Evolutionary conservation across 2,329 filamentous ascomycete genomes (phyloP).

Genomic region (Truncatella angustata): DNA sequence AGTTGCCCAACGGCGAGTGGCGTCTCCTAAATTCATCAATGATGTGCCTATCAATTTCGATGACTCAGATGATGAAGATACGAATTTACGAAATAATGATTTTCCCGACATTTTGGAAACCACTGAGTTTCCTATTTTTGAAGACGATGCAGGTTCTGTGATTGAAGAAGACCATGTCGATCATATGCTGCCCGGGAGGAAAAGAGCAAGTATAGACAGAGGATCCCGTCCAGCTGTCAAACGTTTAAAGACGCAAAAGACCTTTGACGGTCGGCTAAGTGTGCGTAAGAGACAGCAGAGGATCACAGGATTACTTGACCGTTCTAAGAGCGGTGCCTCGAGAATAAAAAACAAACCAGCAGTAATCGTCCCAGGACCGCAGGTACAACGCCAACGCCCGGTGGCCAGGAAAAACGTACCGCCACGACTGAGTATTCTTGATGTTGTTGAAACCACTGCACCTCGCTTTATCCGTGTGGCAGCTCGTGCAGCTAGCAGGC

Average conservation of each 20-base stretch:
- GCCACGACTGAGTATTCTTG: slow-evolving; percentile 59
- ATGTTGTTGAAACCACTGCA: slow-evolving; percentile 51
- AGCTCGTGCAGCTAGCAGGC: slow-evolving; percentile 52
- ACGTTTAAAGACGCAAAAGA: slow-evolving; percentile 30
- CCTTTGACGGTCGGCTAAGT: slow-evolving; percentile 25
- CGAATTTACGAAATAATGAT: slow-evolving; percentile 20
- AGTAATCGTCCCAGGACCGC: slow-evolving; percentile 2
- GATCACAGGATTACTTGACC: slow-evolving; percentile 25
- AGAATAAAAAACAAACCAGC: slow-evolving; percentile 1
- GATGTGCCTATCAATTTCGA: slow-evolving; percentile 41
- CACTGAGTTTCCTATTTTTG: slow-evolving; percentile 18
- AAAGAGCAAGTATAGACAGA: slow-evolving; percentile 33
- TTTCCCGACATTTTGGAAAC: slow-evolving; percentile 8
- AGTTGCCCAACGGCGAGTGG: slow-evolving; percentile 45
- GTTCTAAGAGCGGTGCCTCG: slow-evolving; percentile 16
- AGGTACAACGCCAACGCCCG: slow-evolving; percentile 13
- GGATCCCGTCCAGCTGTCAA: slow-evolving; percentile 22
- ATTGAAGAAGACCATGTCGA: slow-evolving; percentile 54
- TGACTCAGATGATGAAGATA: slow-evolving; percentile 42
- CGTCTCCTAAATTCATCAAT: slow-evolving; percentile 26
- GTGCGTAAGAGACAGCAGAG: slow-evolving; percentile 28
- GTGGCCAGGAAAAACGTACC: slow-evolving; percentile 20
- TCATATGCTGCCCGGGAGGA: slow-evolving; percentile 44
- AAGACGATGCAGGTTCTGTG: slow-evolving; percentile 36
- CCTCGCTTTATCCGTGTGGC: slow-evolving; percentile 61